Conservation (phyloP, 148 eudicot species). For the Euryodendron excelsum region DNA sequence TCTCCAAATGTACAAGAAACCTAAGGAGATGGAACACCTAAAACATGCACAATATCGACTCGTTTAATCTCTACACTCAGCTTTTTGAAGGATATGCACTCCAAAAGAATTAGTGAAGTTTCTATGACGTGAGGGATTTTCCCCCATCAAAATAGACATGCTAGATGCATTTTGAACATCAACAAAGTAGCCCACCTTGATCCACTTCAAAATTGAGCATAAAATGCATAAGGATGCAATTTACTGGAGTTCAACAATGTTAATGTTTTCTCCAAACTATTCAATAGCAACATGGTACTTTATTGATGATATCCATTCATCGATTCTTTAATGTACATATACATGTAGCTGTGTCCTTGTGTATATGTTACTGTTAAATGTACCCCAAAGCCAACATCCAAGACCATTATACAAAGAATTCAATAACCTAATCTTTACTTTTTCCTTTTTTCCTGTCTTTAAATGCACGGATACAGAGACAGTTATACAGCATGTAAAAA, state of each 20-base stretch:
- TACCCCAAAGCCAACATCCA: neutral
- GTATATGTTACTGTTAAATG: neutral
- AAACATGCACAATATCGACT: too few species aligned
- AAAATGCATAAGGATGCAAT: neutral
- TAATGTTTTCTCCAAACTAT: neutral
- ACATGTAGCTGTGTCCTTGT: neutral
- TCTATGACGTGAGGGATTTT: neutral
- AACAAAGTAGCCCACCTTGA: neutral
- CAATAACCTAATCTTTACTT: too few species aligned
- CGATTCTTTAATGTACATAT: neutral
- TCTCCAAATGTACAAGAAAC: too few species aligned
- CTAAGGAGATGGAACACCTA: too few species aligned
- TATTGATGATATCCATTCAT: neutral
- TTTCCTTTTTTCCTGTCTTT: neutral
- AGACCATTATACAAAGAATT: neutral
- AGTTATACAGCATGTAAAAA: neutral
- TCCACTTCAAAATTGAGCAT: constrained; percentile 5
- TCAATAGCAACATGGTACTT: neutral
- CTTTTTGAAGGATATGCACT: too few species aligned
- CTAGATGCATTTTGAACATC: too few species aligned
- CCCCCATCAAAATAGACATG: neutral
- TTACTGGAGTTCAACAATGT: neutral
- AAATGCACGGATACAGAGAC: neutral
- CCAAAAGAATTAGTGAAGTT: neutral
- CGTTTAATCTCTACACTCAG: too few species aligned